Percentiles rank a stretch among this genome's conserved stretches.
These are phyloP conservation scores for Mycena epipterygia DNA, from an alignment of 768 basidiomycete genomes.

Conservation along the genomic window DNA sequence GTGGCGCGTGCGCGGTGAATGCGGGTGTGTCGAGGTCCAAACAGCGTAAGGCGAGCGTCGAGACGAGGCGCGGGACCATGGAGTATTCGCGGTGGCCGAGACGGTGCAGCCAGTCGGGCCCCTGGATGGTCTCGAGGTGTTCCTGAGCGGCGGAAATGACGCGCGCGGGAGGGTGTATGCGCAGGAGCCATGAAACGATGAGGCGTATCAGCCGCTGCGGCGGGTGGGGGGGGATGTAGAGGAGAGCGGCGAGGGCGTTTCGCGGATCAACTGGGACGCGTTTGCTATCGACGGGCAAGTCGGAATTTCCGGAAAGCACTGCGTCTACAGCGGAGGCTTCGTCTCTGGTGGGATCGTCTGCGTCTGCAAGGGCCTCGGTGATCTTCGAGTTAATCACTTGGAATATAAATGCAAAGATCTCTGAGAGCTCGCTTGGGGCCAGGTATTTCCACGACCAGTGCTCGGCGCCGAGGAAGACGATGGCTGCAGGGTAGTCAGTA, in stretches of 20 bases:
- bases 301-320: background rate
- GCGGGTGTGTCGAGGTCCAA: background rate
- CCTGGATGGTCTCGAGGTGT: slow-evolving; percentile 18
- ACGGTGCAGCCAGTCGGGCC: slow-evolving; percentile 20
- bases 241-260: slow-evolving; percentile 24
- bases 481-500: slow-evolving; percentile 7
- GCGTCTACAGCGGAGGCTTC: background rate
- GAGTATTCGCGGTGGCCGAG: slow-evolving; percentile 8
- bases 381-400: slow-evolving; percentile 17
- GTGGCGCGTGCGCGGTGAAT: background rate
- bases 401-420: slow-evolving; percentile 16
- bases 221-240: background rate
- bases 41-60: background rate
- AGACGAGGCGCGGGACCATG: slow-evolving; percentile 20
- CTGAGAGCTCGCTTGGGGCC: slow-evolving; percentile 9
- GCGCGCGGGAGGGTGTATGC: background rate
- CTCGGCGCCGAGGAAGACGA: slow-evolving; percentile 7
- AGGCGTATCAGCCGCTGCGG: background rate
- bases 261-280: background rate
- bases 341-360: background rate
- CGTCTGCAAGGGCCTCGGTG: background rate
- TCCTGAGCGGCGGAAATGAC: background rate
- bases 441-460: slow-evolving; percentile 33
- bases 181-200: slow-evolving; percentile 13
- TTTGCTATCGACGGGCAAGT: too few relatives aligned